These are phyloP conservation scores for Dujonia santamariae DNA, from an alignment of 1,139 yeast species.

Conservation along the genomic window DNA sequence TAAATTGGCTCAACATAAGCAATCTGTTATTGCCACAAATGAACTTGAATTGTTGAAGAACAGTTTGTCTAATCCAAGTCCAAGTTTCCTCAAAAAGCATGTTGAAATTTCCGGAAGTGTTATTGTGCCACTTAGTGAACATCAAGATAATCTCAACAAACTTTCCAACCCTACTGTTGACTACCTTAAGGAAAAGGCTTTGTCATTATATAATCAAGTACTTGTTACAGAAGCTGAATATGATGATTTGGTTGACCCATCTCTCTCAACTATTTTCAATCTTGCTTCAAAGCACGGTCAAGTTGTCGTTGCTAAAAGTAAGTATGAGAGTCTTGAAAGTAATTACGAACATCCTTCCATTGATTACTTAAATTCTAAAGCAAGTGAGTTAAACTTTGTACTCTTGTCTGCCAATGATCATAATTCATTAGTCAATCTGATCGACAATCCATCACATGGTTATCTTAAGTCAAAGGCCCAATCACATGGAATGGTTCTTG, in stretches of 20 bases:
- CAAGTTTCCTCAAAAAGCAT: constrained; percentile 16
- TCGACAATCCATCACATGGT: constrained; percentile 5
- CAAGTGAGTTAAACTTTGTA: constrained; percentile 14
- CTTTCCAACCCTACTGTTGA: constrained; percentile 21
- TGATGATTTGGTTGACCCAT: constrained; percentile 11
- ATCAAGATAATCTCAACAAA: constrained; percentile 16
- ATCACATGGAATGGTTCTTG: constrained; percentile 15
- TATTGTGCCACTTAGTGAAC: constrained; percentile 19
- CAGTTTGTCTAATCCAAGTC: constrained; percentile 15
- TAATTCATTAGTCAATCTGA: constrained; percentile 10
- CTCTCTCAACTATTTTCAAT: constrained; percentile 13
- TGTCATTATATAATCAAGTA: neutral
- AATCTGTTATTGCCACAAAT: constrained; percentile 22
- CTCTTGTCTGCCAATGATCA: constrained; percentile 25
- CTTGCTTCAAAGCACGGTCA: constrained; percentile 20
- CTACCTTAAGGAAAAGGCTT: constrained; percentile 19
- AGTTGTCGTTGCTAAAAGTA: constrained; percentile 14
- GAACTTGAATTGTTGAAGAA: constrained; percentile 15
- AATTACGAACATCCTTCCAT: constrained; percentile 15
- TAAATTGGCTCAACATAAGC: constrained; percentile 18
- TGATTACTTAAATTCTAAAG: constrained; percentile 18
- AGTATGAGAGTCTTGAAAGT: constrained; percentile 6
- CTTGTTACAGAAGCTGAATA: constrained; percentile 4
- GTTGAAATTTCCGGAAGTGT: constrained; percentile 19
- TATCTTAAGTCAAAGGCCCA: constrained; percentile 16